phyloP scores from a whole-genome alignment of 2,329 filamentous ascomycete genomes.

The Rhinocladiella similis region DNA sequence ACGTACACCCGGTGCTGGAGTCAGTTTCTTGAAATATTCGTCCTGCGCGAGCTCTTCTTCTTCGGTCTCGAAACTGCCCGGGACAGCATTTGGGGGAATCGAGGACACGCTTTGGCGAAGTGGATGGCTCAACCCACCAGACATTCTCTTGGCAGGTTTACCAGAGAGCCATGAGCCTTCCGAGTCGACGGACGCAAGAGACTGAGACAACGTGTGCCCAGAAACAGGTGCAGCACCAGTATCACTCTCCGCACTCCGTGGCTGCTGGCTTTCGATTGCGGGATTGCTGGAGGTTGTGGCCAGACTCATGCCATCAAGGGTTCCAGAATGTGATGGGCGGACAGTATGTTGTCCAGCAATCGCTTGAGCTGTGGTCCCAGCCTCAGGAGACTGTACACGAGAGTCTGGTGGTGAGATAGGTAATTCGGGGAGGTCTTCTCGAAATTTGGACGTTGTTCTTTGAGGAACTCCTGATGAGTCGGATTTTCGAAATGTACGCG shows the following conservation, averaged over 20 bases:
- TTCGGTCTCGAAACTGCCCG: constrained; percentile 29
- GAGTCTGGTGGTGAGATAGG: constrained; percentile 84
- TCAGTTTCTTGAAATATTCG: constrained; percentile 67
- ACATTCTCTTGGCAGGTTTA: constrained; percentile 55
- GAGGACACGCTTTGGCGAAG: constrained; percentile 51
- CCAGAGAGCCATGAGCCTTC: constrained; percentile 96
- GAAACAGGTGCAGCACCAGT: constrained; percentile 3
- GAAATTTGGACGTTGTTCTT: constrained; percentile 85
- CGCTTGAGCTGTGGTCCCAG: constrained; percentile 30
- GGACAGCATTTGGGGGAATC: constrained; percentile 34
- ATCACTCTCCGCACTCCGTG: constrained; percentile 20
- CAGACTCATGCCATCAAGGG: constrained; percentile 28
- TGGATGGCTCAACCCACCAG: constrained; percentile 44
- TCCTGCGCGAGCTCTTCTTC: constrained; percentile 70
- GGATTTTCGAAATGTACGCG: constrained; percentile 48
- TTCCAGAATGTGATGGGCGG: constrained; percentile 23
- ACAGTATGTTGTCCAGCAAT: neutral
- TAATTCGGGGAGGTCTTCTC: constrained; percentile 85
- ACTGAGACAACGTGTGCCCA: constrained; percentile 65
- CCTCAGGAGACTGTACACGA: constrained; percentile 74
- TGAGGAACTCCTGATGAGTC: constrained; percentile 58
- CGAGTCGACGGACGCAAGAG: constrained; percentile 89
- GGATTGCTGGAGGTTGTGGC: constrained; percentile 32
- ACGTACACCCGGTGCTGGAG: constrained; percentile 47
- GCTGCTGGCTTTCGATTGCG: constrained; percentile 14